Percentiles rank a stretch among this genome's conserved stretches.
Evolutionary conservation across 2,329 filamentous ascomycete species (phyloP).

Genomic region (Claviceps sp.): DNA sequence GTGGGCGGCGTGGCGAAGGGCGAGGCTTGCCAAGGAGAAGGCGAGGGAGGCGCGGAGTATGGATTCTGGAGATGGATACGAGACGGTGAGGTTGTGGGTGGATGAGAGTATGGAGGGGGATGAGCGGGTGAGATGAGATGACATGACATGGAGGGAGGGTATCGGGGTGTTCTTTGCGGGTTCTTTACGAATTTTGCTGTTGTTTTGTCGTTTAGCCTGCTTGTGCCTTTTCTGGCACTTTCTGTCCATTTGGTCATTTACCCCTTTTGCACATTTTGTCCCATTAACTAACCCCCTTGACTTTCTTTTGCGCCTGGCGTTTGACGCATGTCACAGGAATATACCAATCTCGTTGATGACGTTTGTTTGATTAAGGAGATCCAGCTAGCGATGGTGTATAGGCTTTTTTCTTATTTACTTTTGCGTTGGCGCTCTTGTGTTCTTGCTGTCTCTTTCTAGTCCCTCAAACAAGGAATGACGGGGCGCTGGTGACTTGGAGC

Average conservation of each 20-base stretch:
- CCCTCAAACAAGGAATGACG: too few relatives aligned
- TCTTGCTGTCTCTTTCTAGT: neutral
- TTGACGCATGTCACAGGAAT: too few relatives aligned
- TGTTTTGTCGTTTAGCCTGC: neutral
- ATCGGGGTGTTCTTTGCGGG: neutral
- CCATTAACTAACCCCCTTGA: too few relatives aligned
- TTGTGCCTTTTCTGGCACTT: too few relatives aligned
- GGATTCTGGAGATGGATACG: conserved; percentile 21
- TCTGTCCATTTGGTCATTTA: too few relatives aligned
- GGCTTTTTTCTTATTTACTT: neutral
- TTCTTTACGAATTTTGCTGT: neutral
- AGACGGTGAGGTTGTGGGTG: conserved; percentile 15
- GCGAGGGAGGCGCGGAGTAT: conserved; percentile 25
- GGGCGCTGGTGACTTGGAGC: neutral
- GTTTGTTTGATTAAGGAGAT: too few relatives aligned
- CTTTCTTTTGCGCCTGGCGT: too few relatives aligned
- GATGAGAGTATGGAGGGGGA: conserved; percentile 18
- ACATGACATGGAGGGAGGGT: neutral
- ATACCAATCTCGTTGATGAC: too few relatives aligned
- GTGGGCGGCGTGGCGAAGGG: conserved; percentile 31
- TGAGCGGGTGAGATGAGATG: conserved; percentile 9
- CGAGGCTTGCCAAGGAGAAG: conserved; percentile 26
- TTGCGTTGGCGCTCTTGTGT: neutral
- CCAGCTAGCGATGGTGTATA: too few relatives aligned
- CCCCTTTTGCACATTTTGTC: too few relatives aligned